Evolutionary conservation across 805 yeast species (phyloP), one percentile per base, ranked within the genome.

Genomic region (Candida parachauliodes): DNA sequence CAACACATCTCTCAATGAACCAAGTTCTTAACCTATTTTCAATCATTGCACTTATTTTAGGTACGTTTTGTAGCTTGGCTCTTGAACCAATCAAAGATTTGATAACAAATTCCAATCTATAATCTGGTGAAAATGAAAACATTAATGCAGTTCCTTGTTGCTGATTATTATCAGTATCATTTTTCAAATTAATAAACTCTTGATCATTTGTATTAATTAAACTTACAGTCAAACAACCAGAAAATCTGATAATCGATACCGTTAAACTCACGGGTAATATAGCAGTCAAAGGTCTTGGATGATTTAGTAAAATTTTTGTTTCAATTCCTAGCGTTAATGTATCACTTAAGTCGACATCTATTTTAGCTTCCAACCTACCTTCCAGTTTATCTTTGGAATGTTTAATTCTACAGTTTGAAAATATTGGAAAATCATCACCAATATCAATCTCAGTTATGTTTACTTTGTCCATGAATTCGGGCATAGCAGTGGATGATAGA

Each of bases 401-500:
- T 44, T 71, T 72, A 26, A 93, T 85, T 34, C 95, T 73, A 60
- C 98, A 93, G 54, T 93, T 93, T 40, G 95, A 85, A 55, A 93
- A 86, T 36, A 93, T 86, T 3, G 98, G 98, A 55, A 82, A 93
- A 59, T 89, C 97, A 55, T 88, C 86, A 23, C 98, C 98, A 40
- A 93, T 81, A 50, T 88, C 91, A 18, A 93, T 79, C 51, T 91
- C 97, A 1, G 89, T 84, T 33, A 93, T 77, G 43, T 74, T 75
- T 28, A 93, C 80, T 17, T 76, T 73, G 54, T 83, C 96, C 34
- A 93, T 58, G 57, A 81, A 91, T 39, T 83, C 89, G 1, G 97
- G 96, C 17, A 86, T 59, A 16, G 76, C 76, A 46, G 81, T 77
- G 12, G 71, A 65, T 33, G 71, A 65, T 31, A 91, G 65, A 36